Evolutionary conservation across 257 asterid species (phyloP).

Genomic region (Fraxinus americana): DNA sequence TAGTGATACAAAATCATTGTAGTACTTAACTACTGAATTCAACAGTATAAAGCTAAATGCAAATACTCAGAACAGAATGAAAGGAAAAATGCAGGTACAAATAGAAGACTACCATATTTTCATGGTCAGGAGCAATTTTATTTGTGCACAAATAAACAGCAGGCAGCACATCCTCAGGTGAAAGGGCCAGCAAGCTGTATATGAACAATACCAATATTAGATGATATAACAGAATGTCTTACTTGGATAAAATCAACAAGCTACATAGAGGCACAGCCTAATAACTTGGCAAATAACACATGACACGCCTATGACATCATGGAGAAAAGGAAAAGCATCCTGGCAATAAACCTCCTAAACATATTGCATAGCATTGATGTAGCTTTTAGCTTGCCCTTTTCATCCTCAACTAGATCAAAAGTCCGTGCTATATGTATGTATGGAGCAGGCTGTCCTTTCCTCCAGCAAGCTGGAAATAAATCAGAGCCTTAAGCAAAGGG

Average conservation of each 20-base stretch:
- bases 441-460: conserved; percentile 79
- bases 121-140: conserved; percentile 92
- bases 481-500: conserved; percentile 28
- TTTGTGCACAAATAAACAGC: conserved; percentile 86
- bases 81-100: conserved; percentile 20
- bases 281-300: conserved; percentile 12
- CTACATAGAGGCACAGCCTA: conserved; percentile 9
- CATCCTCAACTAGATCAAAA: conserved; percentile 81
- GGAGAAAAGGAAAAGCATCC: conserved; percentile 15
- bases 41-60: conserved; percentile 13
- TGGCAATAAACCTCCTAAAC: conserved; percentile 77
- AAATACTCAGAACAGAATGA: conserved; percentile 9
- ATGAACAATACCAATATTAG: conserved; percentile 29
- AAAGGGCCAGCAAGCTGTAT: conserved; percentile 78
- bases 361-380: conserved; percentile 87
- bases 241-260: conserved; percentile 2
- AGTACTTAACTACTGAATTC: background rate
- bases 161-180: conserved; percentile 88
- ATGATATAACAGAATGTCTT: conserved; percentile 25
- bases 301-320: conserved; percentile 7
- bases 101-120: conserved; percentile 59
- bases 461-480: conserved; percentile 85
- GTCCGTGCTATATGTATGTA: conserved; percentile 81
- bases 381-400: conserved; percentile 85
- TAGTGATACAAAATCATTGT: too few species aligned